Conservation (phyloP, 768 basidiomycete species). For the Phanerochaete carnosa region DNA sequence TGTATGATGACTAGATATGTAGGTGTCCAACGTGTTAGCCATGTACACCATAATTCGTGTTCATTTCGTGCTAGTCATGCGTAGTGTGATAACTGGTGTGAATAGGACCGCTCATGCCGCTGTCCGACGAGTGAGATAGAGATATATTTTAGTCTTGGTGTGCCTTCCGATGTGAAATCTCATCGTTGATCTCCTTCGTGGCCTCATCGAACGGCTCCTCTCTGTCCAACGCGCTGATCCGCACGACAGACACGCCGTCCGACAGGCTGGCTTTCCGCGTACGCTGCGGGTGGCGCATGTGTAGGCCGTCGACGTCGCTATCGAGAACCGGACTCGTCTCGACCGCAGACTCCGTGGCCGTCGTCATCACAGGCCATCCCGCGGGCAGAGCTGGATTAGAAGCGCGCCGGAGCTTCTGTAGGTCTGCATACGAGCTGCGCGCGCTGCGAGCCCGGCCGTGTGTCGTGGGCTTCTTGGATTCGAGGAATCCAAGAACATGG, state of each 20-base stretch:
- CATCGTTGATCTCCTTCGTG: constrained; percentile 66
- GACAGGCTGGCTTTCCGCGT: constrained; percentile 61
- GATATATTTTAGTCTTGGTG: constrained; percentile 5
- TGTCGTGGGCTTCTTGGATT: constrained; percentile 40
- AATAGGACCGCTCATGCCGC: background rate
- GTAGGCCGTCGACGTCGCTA: constrained; percentile 38
- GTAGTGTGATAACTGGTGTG: background rate
- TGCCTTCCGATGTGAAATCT: constrained; percentile 40
- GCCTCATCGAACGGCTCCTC: constrained; percentile 58
- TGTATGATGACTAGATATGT: constrained; percentile 15
- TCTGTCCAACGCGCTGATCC: constrained; percentile 58
- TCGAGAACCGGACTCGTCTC: background rate
- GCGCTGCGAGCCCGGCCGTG: constrained; percentile 27
- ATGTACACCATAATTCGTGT: background rate
- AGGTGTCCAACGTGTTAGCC: background rate
- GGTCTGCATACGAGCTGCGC: constrained; percentile 59
- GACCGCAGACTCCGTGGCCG: constrained; percentile 1
- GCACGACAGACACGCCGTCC: constrained; percentile 58
- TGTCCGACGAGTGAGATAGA: background rate
- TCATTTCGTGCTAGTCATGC: background rate
- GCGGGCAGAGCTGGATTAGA: constrained; percentile 79
- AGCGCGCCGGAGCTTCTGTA: constrained; percentile 57
- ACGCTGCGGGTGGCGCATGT: constrained; percentile 35
- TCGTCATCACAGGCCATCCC: constrained; percentile 12
- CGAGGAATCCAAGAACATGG: constrained; percentile 71